A percentile compares a stretch with the other conserved stretches of the same genome.
Evolutionary conservation across 2,329 filamentous ascomycete species (phyloP).

Genomic region (Calonectria leucothoes): DNA sequence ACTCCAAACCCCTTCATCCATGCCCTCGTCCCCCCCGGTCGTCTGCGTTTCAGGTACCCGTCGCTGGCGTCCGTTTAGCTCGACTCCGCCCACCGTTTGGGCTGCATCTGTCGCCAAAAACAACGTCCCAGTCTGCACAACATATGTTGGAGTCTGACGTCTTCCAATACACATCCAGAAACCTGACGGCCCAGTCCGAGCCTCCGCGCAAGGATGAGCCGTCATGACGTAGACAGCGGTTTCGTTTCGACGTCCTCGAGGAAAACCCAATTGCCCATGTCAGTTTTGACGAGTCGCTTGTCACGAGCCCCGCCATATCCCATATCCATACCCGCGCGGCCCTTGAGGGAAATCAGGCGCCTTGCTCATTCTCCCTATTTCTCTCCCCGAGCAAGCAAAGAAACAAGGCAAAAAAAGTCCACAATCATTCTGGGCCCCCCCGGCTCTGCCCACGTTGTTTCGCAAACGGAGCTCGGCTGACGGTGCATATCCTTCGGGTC

Average conservation of each 20-base stretch:
- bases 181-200: background rate
- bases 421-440: background rate
- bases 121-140: background rate
- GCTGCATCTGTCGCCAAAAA: background rate
- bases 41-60: slow-evolving; percentile 34
- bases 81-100: slow-evolving; percentile 11
- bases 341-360: background rate
- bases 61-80: slow-evolving; percentile 20
- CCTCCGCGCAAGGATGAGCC: background rate
- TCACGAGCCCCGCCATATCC: background rate
- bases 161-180: background rate
- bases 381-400: background rate
- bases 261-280: background rate
- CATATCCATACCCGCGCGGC: slow-evolving; percentile 3
- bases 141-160: background rate
- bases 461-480: background rate
- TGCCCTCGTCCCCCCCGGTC: slow-evolving; percentile 9
- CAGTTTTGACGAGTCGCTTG: slow-evolving; percentile 18
- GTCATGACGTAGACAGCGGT: slow-evolving; percentile 1
- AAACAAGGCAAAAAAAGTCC: background rate
- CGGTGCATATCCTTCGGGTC: background rate
- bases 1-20: slow-evolving; percentile 2
- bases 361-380: background rate
- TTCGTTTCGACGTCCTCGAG: background rate
- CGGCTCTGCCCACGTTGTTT: background rate